Base-by-base conservation (phyloP, 2,329 filamentous ascomycete species). In the Pseudopithomyces chartarum region DNA sequence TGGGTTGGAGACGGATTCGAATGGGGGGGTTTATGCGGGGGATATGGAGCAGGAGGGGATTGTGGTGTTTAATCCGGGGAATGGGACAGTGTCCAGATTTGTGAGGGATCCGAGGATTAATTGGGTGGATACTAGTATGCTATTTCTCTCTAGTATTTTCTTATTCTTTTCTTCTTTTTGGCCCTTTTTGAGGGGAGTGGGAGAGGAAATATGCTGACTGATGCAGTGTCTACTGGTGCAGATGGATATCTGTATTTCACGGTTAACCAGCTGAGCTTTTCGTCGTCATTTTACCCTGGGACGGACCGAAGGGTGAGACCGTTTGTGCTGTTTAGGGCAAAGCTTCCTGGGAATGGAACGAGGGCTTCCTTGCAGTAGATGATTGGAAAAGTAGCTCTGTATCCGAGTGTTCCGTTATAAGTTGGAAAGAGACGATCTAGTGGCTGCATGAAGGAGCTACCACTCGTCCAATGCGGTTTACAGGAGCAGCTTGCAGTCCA, bases 191-290 rank as follows among this genome's bases (percentile, higher is more conserved):
- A 26, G 19, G 7, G 3, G 11, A 3, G n/a, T 20, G 15, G 23
- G n/a, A 8, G n/a, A 6, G 22, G 15, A 5, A 19, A 19, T 20
- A 26, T 3, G 34, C 42, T 56, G 17, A 52, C 42, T 11, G n/a
- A 7, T 2, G 6, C 10, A 70, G 67, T 81, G 60, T 75, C 74
- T 3, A 70, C 76, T 3, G 76, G 70, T 1, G 72, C 70, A 3
- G 79, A 83, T 61, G 81, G 81, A 0, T 81, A 83, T 60, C 62
- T 84, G 1, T 84, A 84, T 63, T 84, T 83, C 59, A 85, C 81
- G 0, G 78, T 78, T 36, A 84, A 84, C 54, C 81, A 84, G 69
- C 70, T 84, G 17, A 72, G 68, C 2, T 75, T 77, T 32, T 65
- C 68, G 2, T 59, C 70, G 26, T 61, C 60, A 1, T 75, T 74